Evolutionary conservation across 805 yeast species (phyloP).

Genomic region (Yarrowia osloensis): DNA sequence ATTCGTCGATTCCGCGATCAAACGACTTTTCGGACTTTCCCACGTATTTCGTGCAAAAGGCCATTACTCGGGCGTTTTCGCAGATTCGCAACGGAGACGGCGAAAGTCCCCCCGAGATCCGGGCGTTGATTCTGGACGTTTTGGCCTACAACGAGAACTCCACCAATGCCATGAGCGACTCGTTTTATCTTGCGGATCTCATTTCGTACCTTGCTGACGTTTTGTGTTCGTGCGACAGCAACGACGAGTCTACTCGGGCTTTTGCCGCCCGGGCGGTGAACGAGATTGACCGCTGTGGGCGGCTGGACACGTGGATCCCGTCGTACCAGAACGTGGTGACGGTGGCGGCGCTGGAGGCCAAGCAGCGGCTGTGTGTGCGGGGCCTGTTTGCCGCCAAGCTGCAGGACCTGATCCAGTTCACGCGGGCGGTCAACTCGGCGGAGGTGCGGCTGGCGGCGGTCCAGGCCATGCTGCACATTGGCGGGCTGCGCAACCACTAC

Average conservation of each 20-base stretch:
- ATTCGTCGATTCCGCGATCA: slow-evolving; percentile 66
- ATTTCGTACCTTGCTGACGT: slow-evolving; percentile 50
- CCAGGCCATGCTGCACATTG: slow-evolving; percentile 66
- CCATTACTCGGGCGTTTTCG: slow-evolving; percentile 65
- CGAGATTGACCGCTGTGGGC: slow-evolving; percentile 72
- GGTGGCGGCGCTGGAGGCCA: slow-evolving; percentile 57
- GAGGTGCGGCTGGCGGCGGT: slow-evolving; percentile 69
- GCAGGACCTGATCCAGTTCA: slow-evolving; percentile 57
- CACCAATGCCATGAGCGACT: slow-evolving; percentile 73
- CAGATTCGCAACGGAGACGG: slow-evolving; percentile 63
- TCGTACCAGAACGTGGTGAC: slow-evolving; percentile 63
- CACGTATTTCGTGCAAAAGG: slow-evolving; percentile 66
- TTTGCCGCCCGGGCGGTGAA: slow-evolving; percentile 54
- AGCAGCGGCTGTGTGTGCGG: slow-evolving; percentile 56
- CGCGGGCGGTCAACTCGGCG: slow-evolving; percentile 50
- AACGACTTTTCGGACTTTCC: slow-evolving; percentile 79
- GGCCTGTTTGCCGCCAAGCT: slow-evolving; percentile 57
- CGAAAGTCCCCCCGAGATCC: slow-evolving; percentile 59
- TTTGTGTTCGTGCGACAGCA: slow-evolving; percentile 28
- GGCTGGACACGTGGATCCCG: slow-evolving; percentile 86
- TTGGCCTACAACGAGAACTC: slow-evolving; percentile 84
- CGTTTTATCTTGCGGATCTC: slow-evolving; percentile 61
- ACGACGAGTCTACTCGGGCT: slow-evolving; percentile 32
- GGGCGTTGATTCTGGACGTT: slow-evolving; percentile 64
- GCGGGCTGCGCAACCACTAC: slow-evolving; percentile 69